A percentile compares a stretch with the other conserved stretches of the same genome.
Conservation (phyloP, 768 basidiomycete genomes). For the Cytidiella melzeri region DNA sequence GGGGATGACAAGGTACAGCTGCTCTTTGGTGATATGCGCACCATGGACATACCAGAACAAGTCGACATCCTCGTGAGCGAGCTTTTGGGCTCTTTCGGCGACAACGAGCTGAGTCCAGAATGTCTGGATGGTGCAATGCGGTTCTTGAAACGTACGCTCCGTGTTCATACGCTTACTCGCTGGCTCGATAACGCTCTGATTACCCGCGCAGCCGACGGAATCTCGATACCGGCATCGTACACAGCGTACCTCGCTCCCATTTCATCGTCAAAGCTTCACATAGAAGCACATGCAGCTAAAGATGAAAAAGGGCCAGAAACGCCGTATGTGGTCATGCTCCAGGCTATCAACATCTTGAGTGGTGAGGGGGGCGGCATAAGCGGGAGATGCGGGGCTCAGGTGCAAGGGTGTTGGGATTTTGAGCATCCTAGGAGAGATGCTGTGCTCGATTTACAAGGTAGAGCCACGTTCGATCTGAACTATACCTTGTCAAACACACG, state of each 20-base stretch:
- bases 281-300: constrained; percentile 65
- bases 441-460: constrained; percentile 67
- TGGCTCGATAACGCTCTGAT: not conserved
- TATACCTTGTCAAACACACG: not conserved
- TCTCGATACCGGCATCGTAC: constrained; percentile 95
- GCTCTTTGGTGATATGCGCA: constrained; percentile 93
- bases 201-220: constrained; percentile 63
- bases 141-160: constrained; percentile 79
- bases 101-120: constrained; percentile 97
- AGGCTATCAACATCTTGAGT: constrained; percentile 85
- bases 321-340: constrained; percentile 98
- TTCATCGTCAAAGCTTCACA: constrained; percentile 88
- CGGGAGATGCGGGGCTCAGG: constrained; percentile 69
- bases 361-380: constrained; percentile 58
- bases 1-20: constrained; percentile 61
- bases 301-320: constrained; percentile 79
- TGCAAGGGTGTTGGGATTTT: constrained; percentile 98
- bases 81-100: constrained; percentile 93
- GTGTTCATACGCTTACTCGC: not conserved
- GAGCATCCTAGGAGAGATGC: constrained; percentile 86
- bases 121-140: constrained; percentile 95
- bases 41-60: constrained; percentile 72
- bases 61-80: constrained; percentile 95
- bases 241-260: constrained; percentile 92
- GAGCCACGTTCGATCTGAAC: constrained; percentile 9